phyloP scores from a whole-genome alignment of 805 yeast genomes.

The Metschnikowia gruessii region DNA sequence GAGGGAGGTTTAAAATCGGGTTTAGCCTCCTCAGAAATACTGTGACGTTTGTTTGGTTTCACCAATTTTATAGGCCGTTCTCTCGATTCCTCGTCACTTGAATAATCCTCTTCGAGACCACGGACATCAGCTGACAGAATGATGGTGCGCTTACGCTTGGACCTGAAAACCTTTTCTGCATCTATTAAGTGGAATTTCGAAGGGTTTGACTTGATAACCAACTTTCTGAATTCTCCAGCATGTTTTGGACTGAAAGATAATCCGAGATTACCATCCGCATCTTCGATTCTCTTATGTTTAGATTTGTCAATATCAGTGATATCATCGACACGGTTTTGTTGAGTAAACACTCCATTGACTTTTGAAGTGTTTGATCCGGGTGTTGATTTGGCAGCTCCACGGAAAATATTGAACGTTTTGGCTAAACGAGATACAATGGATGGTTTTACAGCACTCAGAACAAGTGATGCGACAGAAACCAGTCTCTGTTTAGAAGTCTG shows the following conservation, averaged over 20 bases:
- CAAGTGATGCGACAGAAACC: constrained; percentile 15
- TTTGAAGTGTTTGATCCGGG: constrained; percentile 11
- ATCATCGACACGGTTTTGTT: constrained; percentile 22
- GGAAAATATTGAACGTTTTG: constrained; percentile 33
- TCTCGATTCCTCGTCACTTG: constrained; percentile 22
- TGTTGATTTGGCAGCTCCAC: constrained; percentile 18
- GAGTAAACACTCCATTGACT: constrained; percentile 34
- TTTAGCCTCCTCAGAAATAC: not conserved
- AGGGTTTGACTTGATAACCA: constrained; percentile 41
- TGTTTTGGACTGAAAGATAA: not conserved
- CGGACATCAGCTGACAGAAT: constrained; percentile 6
- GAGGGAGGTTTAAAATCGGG: not conserved
- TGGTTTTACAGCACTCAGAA: constrained; percentile 19
- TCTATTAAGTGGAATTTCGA: constrained; percentile 40
- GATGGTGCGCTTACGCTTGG: constrained; percentile 32
- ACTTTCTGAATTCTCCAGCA: constrained; percentile 30
- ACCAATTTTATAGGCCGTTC: not conserved
- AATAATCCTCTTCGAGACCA: constrained; percentile 14
- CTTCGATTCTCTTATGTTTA: not conserved
- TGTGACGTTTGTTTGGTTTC: not conserved
- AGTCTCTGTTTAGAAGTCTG: constrained; percentile 19
- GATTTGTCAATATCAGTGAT: not conserved
- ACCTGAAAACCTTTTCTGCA: constrained; percentile 38
- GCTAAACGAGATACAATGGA: constrained; percentile 34
- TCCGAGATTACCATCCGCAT: not conserved